These are phyloP conservation scores for Ustilago loliicola DNA, from an alignment of 1,284 basidiomycete genomes.

Conservation along the genomic window DNA sequence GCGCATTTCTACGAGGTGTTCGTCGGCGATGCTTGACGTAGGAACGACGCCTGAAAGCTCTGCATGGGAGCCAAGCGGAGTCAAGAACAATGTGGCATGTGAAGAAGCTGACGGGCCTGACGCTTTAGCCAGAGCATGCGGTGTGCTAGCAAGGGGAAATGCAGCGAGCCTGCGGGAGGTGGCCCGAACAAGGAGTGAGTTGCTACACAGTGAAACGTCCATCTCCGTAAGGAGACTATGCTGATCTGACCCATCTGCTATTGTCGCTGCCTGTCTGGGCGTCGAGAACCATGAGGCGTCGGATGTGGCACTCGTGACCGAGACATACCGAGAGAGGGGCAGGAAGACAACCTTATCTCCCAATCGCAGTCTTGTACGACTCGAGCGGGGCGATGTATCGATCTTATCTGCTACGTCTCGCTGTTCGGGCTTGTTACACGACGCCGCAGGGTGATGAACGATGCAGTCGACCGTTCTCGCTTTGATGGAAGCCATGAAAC, in stretches of 20 bases:
- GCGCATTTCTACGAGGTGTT: constrained; percentile 22
- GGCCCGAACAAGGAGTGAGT: constrained; percentile 10
- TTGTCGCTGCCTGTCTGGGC: background rate
- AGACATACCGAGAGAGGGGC: background rate
- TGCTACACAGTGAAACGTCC: constrained; percentile 9
- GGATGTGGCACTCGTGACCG: background rate
- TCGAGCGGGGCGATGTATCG: background rate
- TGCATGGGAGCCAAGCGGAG: constrained; percentile 21
- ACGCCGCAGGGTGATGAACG: background rate
- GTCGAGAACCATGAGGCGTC: constrained; percentile 20
- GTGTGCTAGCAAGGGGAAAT: constrained; percentile 19
- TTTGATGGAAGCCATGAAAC: constrained; percentile 25
- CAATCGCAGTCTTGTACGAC: constrained; percentile 12
- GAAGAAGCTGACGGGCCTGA: background rate
- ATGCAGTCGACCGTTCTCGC: constrained; percentile 13
- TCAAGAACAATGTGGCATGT: constrained; percentile 16
- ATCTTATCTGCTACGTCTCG: background rate
- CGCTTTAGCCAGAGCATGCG: background rate
- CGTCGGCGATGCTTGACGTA: constrained; percentile 6
- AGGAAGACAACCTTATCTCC: constrained; percentile 28
- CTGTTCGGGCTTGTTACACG: background rate
- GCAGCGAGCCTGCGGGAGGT: constrained; percentile 22
- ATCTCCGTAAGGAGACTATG: constrained; percentile 13
- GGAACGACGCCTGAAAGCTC: constrained; percentile 17
- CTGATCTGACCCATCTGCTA: constrained; percentile 5